Evolutionary conservation across 2,329 filamentous ascomycete genomes (phyloP), one percentile per base, ranked within the genome.

Genomic region (Monosporascus sp.): DNA sequence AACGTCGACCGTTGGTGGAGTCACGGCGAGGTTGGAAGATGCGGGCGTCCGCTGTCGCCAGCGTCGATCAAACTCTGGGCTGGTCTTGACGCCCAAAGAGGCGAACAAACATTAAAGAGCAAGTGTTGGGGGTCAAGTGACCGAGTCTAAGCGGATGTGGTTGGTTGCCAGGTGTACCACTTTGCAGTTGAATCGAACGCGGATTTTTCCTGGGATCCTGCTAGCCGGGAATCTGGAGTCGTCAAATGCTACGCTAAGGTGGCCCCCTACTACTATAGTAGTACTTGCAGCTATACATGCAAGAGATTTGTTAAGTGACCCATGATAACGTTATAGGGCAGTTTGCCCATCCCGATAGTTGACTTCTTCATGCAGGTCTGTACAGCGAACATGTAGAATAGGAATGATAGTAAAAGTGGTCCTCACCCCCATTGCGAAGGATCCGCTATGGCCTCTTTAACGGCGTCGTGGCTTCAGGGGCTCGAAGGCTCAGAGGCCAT

Each of bases 41-140:
- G 63, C 57, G 55, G 53, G 54, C 20, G 53, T 52, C 63, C 61
- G 59, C 49, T 53, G 44, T 52, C 36, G 53, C 56, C 56, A 50
- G 50, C 49, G 59, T 53, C 17, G 51, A 44, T 48, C 46, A 53
- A 51, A 47, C 24, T 27, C 44, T 52, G 45, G 34, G 42, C 18
- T 52, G 17, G 31, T 17, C 54, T 53, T 41, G 22, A 47, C 18
- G 49, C 52, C 48, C 57, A 60, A 56, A 56, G 53, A 51, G 54
- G 24, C 22, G 34, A 49, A 47, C 50, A 49, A 54, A 53, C 38
- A 34, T 42, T 34, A 47, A 41, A 18, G 34, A 22, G 46, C 4
- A 20, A 50, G 22, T 49, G 34, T 49, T 47, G 46, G 49, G 41
- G 49, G 51, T 27, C 11, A 44, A 31, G 18, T 37, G 20, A 24